phyloP scores from a whole-genome alignment of 306 rosid species.

The Astragalus glycyphyllos region DNA sequence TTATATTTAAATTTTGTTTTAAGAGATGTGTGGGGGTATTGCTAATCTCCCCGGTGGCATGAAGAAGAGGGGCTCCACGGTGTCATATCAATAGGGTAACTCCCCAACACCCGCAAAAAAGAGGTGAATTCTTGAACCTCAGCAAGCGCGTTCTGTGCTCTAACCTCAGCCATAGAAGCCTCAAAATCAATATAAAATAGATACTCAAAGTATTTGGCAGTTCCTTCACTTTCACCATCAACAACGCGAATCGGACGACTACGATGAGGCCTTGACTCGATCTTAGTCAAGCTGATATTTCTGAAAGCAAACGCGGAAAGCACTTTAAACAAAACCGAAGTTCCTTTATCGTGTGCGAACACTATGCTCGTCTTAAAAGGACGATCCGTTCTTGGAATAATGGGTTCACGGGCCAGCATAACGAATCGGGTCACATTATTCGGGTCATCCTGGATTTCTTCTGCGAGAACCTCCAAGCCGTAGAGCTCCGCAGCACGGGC shows the following conservation, averaged over 20 bases:
- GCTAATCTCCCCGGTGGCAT: slow-evolving; percentile 45
- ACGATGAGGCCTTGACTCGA: slow-evolving; percentile 91
- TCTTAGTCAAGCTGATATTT: slow-evolving; percentile 90
- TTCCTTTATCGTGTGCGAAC: slow-evolving; percentile 92
- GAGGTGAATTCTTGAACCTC: slow-evolving; percentile 99
- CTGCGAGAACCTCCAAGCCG: slow-evolving; percentile 72
- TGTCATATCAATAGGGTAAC: slow-evolving; percentile 98
- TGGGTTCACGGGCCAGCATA: slow-evolving; percentile 93
- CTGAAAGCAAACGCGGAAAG: slow-evolving; percentile 92
- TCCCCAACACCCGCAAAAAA: slow-evolving; percentile 84
- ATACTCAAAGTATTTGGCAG: slow-evolving; percentile 93
- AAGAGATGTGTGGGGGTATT: neutral
- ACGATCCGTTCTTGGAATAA: slow-evolving; percentile 85
- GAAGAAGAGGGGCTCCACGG: slow-evolving; percentile 76
- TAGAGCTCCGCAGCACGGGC: slow-evolving; percentile 91
- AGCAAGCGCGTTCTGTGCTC: slow-evolving; percentile 90
- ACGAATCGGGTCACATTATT: slow-evolving; percentile 91
- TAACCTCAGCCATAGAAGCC: slow-evolving; percentile 93
- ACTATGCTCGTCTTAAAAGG: slow-evolving; percentile 96
- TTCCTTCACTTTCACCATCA: slow-evolving; percentile 79
- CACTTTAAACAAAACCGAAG: slow-evolving; percentile 87
- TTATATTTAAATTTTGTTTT: neutral
- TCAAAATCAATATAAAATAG: slow-evolving; percentile 92
- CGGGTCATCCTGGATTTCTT: slow-evolving; percentile 92
- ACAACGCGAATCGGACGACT: slow-evolving; percentile 84